phyloP scores from a whole-genome alignment of 2,329 filamentous ascomycete species.

The Aspergillus oerlinghausenensis region DNA sequence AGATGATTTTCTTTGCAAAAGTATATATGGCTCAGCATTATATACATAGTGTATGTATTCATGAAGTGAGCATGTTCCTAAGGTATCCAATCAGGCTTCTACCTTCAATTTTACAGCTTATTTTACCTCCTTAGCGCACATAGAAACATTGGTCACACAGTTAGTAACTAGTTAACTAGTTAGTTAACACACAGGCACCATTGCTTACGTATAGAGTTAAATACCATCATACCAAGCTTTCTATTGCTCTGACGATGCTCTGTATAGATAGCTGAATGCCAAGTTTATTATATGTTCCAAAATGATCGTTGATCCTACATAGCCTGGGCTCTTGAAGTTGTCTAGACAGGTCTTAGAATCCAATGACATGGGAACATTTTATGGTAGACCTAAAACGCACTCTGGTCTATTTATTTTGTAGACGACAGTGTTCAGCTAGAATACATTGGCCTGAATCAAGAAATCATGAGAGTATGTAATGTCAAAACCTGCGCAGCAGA shows the following conservation, averaged over 20 bases:
- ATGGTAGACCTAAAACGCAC: neutral
- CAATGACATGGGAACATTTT: neutral
- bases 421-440: neutral
- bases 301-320: neutral
- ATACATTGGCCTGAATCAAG: neutral
- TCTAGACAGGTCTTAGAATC: neutral
- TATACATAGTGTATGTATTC: neutral
- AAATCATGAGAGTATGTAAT: neutral
- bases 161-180: too few relatives aligned
- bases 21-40: neutral
- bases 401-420: neutral
- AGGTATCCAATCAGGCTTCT: too few relatives aligned
- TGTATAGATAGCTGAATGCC: neutral
- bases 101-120: too few relatives aligned
- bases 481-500: neutral
- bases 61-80: neutral
- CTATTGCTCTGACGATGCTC: neutral
- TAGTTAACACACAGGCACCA: neutral
- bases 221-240: neutral
- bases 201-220: neutral
- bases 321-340: neutral
- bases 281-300: neutral
- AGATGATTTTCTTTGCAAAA: too few relatives aligned
- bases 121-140: too few relatives aligned
- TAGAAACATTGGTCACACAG: neutral